These are phyloP conservation scores for Aspergillus avenaceus DNA, from an alignment of 495 filamentous ascomycete genomes.

Conservation along the genomic window DNA sequence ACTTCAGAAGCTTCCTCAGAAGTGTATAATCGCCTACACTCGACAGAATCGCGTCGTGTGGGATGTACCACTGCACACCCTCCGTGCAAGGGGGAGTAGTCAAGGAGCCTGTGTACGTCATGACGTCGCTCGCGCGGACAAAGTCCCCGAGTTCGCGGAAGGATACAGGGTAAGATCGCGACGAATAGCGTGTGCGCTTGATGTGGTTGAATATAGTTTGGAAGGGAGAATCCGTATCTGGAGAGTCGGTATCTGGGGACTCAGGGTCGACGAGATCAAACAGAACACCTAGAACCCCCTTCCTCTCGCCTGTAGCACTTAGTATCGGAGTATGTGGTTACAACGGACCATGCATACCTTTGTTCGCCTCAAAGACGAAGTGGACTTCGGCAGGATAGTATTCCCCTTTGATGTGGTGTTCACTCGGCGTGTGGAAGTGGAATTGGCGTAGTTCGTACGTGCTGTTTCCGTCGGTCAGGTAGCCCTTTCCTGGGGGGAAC, in stretches of 20 bases:
- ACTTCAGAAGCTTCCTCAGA: conserved; percentile 57
- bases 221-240: too few species aligned
- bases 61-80: conserved; percentile 55
- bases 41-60: conserved; percentile 46
- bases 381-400: conserved; percentile 60
- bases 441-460: conserved; percentile 56
- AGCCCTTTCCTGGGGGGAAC: conserved; percentile 44
- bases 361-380: conserved; percentile 61
- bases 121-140: too few species aligned
- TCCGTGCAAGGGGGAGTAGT: conserved; percentile 69
- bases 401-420: conserved; percentile 57
- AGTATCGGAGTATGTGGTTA: not conserved
- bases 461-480: conserved; percentile 6
- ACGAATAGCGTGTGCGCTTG: too few species aligned
- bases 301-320: too few species aligned
- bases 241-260: too few species aligned
- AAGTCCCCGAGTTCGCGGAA: too few species aligned
- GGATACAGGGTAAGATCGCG: not conserved
- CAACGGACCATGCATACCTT: too few species aligned
- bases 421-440: conserved; percentile 67
- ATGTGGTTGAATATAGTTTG: too few species aligned
- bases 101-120: conserved; percentile 55
- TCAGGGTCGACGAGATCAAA: too few species aligned
- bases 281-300: too few species aligned
- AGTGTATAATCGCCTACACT: conserved; percentile 49